Base-by-base conservation (phyloP, 2,329 filamentous ascomycete species). In the Diaporthe caulivora region DNA sequence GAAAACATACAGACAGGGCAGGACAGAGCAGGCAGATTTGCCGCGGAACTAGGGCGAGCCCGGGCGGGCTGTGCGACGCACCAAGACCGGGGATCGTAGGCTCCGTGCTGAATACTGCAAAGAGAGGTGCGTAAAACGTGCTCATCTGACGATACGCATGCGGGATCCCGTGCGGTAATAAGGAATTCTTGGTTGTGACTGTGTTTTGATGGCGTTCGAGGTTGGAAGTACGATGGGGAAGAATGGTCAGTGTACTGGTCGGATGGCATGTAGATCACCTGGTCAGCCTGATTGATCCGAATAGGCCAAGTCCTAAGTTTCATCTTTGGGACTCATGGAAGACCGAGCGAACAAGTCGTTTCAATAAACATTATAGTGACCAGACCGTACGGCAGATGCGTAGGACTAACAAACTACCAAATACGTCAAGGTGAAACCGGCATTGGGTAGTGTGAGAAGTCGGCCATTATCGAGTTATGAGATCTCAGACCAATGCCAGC, bases 91-190 rank as follows among this genome's bases (percentile, higher is more conserved):
- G 60, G 47, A 51, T 17, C 62, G 62, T 18, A 18, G 44, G 24
- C 62, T 65, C 44, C 62, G 62, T 51, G 62, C 29, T 65, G 62
- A 24, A 18, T 65, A 65, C 44, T 51, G n/a, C 29, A 51, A 26
- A 34, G 62, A 51, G 62, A 65, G 44, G 26, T 65, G 62, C 62
- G 21, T 10, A 24, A 53, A 53, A 26, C 11, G 13, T 65, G 8
- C 31, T 65, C 26, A 65, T 65, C 29, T 51, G 26, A 51, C 44
- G 34, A 26, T 3, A 24, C 42, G 37, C 24, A 44, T 44, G 44
- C 37, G 44, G 44, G n/a, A n/a, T 8, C 15, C 44, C 44, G 62
- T n/a, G 31, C 29, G 24, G 44, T 26, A 21, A 26, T 18, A 10
- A 17, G 44, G 18, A 51, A 13, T 4, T 4, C 1, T 37, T 37